Conservation (phyloP, 108 stramenopile genomes). For the Cyclostephanos invisitatus region DNA sequence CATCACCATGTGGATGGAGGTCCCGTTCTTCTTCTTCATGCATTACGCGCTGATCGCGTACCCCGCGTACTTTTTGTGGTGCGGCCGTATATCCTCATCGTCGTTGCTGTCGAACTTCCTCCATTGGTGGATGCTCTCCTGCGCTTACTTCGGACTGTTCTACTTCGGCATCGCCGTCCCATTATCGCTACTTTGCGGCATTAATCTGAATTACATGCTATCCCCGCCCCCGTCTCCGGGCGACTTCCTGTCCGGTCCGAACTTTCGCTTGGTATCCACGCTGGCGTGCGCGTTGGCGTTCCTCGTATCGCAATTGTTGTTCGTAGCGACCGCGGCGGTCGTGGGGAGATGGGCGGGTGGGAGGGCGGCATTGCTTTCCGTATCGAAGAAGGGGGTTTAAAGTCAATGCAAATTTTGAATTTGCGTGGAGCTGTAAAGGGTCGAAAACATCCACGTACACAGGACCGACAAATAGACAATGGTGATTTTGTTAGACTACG, state of each 20-base stretch:
- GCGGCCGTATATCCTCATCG: conserved; percentile 32
- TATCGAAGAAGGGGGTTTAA: conserved; percentile 13
- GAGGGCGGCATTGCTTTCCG: neutral
- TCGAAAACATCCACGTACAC: too few relatives aligned
- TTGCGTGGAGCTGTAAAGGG: too few relatives aligned
- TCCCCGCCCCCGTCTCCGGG: conserved; percentile 50
- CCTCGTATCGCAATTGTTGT: conserved; percentile 41
- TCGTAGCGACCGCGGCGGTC: conserved; percentile 23
- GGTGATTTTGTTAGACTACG: too few relatives aligned
- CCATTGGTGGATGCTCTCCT: conserved; percentile 43
- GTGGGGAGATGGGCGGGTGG: conserved; percentile 4
- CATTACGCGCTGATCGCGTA: conserved; percentile 43
- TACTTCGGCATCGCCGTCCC: conserved; percentile 48
- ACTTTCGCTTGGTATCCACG: conserved; percentile 42
- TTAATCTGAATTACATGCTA: conserved; percentile 56
- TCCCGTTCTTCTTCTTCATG: conserved; percentile 54
- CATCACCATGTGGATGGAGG: conserved; percentile 49
- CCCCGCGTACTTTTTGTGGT: conserved; percentile 35
- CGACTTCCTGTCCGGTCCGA: conserved; percentile 39
- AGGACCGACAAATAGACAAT: too few relatives aligned
- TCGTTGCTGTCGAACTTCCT: conserved; percentile 40
- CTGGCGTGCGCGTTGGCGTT: conserved; percentile 36
- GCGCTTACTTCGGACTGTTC: conserved; percentile 48
- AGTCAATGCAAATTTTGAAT: too few relatives aligned
- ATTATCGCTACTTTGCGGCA: conserved; percentile 28